Evolutionary conservation across 2,329 filamentous ascomycete species (phyloP).

Genomic region (Blastomyces emzantsi): DNA sequence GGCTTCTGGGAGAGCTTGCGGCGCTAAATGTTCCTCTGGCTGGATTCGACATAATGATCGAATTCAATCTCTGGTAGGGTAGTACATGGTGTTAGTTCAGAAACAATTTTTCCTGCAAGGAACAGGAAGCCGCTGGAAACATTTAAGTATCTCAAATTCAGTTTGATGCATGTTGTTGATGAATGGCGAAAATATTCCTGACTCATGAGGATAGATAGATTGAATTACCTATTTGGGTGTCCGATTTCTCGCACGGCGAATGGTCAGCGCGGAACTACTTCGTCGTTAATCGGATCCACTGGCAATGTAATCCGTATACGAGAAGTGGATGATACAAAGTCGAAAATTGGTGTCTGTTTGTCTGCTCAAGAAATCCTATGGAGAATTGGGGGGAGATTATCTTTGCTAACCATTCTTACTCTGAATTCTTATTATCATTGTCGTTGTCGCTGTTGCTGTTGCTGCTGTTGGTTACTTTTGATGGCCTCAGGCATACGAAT

Average conservation of each 20-base stretch:
- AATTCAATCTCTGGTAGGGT: not conserved
- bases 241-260: not conserved
- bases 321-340: too few species aligned
- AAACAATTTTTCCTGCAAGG: not conserved
- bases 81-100: not conserved
- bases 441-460: too few species aligned
- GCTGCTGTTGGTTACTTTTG: too few species aligned
- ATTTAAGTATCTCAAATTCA: not conserved
- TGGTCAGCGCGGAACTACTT: not conserved
- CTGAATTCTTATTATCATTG: too few species aligned
- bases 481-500: too few species aligned
- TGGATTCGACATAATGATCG: not conserved
- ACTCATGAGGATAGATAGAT: not conserved
- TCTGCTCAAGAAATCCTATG: too few species aligned
- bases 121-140: not conserved
- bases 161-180: not conserved
- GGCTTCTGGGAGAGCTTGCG: not conserved
- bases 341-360: too few species aligned
- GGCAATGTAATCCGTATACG: too few species aligned
- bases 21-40: not conserved
- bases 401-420: too few species aligned
- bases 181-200: not conserved
- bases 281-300: not conserved
- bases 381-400: too few species aligned
- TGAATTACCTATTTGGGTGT: not conserved